Conservation (phyloP, 805 yeast genomes). For the Myxozyma geophila region DNA sequence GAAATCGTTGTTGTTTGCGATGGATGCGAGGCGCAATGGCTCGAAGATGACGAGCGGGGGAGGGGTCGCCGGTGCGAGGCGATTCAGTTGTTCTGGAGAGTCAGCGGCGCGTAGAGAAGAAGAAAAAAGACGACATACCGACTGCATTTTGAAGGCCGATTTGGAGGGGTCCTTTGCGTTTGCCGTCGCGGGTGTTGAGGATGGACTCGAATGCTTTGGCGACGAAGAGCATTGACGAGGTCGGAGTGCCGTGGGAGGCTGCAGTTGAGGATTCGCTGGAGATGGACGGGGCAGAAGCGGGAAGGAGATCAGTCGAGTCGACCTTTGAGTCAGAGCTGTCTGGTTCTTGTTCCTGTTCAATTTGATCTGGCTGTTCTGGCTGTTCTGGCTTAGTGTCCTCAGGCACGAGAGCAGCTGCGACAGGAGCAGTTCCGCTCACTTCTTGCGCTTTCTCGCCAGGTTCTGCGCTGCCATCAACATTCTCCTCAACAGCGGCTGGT, state of each 20-base stretch:
- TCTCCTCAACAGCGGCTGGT: too few species aligned
- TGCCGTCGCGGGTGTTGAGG: slow-evolving; percentile 63
- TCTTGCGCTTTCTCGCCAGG: too few species aligned
- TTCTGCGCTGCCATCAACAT: too few species aligned
- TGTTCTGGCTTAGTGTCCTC: too few species aligned
- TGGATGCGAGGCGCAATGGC: slow-evolving; percentile 69
- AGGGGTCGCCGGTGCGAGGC: slow-evolving; percentile 44
- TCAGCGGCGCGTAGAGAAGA: neutral
- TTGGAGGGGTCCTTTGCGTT: slow-evolving; percentile 50
- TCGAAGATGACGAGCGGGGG: slow-evolving; percentile 68
- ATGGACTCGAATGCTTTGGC: slow-evolving; percentile 64
- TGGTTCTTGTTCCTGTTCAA: too few species aligned
- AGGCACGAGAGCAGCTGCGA: too few species aligned
- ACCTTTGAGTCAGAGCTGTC: too few species aligned
- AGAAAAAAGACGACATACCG: slow-evolving; percentile 34
- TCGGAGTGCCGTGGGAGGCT: slow-evolving; percentile 4
- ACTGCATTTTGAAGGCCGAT: slow-evolving; percentile 46
- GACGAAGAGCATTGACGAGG: slow-evolving; percentile 52
- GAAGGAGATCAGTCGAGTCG: too few species aligned
- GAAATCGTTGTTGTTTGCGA: slow-evolving; percentile 64
- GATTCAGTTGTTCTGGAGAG: slow-evolving; percentile 40
- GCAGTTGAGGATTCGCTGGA: slow-evolving; percentile 6
- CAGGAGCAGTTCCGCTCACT: too few species aligned
- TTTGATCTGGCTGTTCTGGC: too few species aligned
- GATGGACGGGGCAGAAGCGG: slow-evolving; percentile 1